Conservation (phyloP, 2,329 filamentous ascomycete genomes). For the Phyllosticta capitalensis region DNA sequence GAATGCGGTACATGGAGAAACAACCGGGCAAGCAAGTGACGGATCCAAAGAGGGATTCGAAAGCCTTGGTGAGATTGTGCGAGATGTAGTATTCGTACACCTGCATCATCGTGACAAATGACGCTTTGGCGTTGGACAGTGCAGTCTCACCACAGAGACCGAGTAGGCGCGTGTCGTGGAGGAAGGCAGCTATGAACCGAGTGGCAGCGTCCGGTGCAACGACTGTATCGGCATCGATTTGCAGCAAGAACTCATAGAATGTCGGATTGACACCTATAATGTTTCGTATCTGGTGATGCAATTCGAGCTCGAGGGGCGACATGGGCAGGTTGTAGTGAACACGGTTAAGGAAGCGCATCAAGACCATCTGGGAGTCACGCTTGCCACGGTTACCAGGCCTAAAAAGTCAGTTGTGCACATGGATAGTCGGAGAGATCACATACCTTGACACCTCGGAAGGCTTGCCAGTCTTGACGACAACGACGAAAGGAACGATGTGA, state of each 20-base stretch:
- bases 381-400: slow-evolving; percentile 92
- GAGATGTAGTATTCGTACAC: slow-evolving; percentile 99
- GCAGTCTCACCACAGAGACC: slow-evolving; percentile 92
- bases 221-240: slow-evolving; percentile 95
- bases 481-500: slow-evolving; percentile 95
- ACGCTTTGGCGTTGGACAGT: slow-evolving; percentile 84
- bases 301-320: slow-evolving; percentile 93
- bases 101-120: slow-evolving; percentile 97
- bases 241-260: slow-evolving; percentile 93
- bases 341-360: slow-evolving; percentile 98
- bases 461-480: slow-evolving; percentile 91
- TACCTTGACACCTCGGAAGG: slow-evolving; percentile 57
- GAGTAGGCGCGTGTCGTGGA: slow-evolving; percentile 87
- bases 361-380: slow-evolving; percentile 95
- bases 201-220: slow-evolving; percentile 83
- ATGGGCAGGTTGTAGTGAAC: slow-evolving; percentile 96
- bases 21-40: slow-evolving; percentile 97
- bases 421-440: slow-evolving; percentile 9
- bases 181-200: slow-evolving; percentile 82
- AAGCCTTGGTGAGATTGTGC: slow-evolving; percentile 92
- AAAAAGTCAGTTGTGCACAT: slow-evolving; percentile 11
- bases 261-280: slow-evolving; percentile 98
- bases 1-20: slow-evolving; percentile 98
- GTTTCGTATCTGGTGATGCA: slow-evolving; percentile 97
- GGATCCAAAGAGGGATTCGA: slow-evolving; percentile 92